Evolutionary conservation across 176 grass and related monocot species (phyloP), one percentile per base, ranked within the genome.

Genomic region (Oryza brachyantha): DNA sequence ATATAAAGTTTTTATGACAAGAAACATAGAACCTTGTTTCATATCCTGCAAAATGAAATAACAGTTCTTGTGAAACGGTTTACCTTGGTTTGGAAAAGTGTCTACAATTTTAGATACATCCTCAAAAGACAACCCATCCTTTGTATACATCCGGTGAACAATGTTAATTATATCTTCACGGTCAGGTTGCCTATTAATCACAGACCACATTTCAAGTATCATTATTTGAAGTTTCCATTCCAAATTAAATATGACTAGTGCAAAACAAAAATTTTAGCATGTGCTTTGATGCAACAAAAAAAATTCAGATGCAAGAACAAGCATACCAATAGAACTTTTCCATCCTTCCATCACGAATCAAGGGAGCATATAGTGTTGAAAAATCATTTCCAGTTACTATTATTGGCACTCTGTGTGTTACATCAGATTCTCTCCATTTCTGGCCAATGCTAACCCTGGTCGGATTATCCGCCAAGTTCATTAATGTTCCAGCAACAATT

Each of bases 381-480:
- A 93, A 85, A 84, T 97, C 93, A 75, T 97, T 97, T 85, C 94
- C 91, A 61, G 91, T 91, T 80, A 91, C 84, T 79, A 98, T 94
- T 59, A 97, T 84, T 28, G 89, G 95, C 28, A 94, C 85, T 78
- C 92, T 85, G 61, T 98, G 70, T 74, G 92, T 94, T 64, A 92
- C 48, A 90, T 98, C 92, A 84, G 83, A 87, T 84, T 87, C 92
- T 90, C 90, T 90, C 95, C 95, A 94, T 68, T 92, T 89, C 74
- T 94, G 92, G 5, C 92, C 90, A 1, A 92, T 88, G 87, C 95
- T 98, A 29, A 98, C 95, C 75, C 92, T 98, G 39, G 68, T 94
- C 43, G 92, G 95, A 86, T 94, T 98, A 82, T 94, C 95, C 64
- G 87, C 89, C 81, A 98, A 85, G 42, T 98, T 98, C 92, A 98